These are phyloP conservation scores for Inosperma sp. DNA, from an alignment of 768 basidiomycete species.

Conservation along the genomic window DNA sequence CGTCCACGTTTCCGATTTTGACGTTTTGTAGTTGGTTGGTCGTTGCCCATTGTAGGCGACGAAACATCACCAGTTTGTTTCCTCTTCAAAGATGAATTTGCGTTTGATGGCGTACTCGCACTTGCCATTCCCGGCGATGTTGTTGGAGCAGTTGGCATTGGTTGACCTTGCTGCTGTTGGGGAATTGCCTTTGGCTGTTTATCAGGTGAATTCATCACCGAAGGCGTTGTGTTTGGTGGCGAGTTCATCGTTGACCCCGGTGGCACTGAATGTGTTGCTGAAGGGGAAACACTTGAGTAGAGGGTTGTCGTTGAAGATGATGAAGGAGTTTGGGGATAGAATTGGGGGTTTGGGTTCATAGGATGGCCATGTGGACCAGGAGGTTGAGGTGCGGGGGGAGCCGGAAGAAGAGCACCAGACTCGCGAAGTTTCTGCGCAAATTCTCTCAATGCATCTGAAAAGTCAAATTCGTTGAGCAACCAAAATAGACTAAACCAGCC, in stretches of 20 bases:
- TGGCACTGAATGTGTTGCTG: conserved; percentile 40
- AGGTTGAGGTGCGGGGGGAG: conserved; percentile 11
- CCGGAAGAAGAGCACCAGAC: conserved; percentile 25
- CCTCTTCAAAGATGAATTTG: conserved; percentile 51
- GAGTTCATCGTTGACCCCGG: conserved; percentile 33
- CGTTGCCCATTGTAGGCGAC: conserved; percentile 48
- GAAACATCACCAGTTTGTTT: conserved; percentile 42
- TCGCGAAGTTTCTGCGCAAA: conserved; percentile 40
- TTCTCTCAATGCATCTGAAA: conserved; percentile 40
- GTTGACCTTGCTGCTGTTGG: conserved; percentile 31
- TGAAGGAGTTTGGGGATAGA: conserved; percentile 17
- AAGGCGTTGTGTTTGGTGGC: conserved; percentile 48
- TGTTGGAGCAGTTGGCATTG: conserved; percentile 24
- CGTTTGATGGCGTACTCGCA: conserved; percentile 46
- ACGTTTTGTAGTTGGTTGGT: conserved; percentile 42
- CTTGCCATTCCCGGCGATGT: conserved; percentile 30
- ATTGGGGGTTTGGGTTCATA: conserved; percentile 13
- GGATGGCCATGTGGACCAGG: conserved; percentile 19
- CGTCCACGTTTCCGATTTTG: conserved; percentile 51
- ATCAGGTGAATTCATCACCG: conserved; percentile 51
- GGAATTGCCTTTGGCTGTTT: conserved; percentile 63
- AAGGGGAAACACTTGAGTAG: conserved; percentile 47
- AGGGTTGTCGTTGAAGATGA: conserved; percentile 36
- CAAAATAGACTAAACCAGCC: background rate
- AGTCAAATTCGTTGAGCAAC: conserved; percentile 4